Percentiles rank a stretch among this genome's conserved stretches.
Conservation (phyloP, 768 basidiomycete species). For the Trametes cubensis region DNA sequence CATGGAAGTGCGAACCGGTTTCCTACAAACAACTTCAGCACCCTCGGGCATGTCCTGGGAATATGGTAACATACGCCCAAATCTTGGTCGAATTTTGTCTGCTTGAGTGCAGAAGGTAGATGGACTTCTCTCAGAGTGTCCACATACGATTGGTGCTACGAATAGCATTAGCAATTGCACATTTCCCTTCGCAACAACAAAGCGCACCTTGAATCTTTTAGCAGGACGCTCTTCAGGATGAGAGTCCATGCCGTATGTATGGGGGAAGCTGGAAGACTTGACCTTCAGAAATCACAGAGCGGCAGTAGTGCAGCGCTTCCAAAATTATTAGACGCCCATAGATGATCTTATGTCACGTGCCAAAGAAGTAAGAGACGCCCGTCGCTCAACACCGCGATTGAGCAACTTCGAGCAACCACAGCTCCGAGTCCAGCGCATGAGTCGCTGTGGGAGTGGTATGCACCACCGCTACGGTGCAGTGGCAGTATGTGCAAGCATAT, state of each 20-base stretch:
- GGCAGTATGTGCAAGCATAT: too few species aligned
- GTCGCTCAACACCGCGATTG: too few species aligned
- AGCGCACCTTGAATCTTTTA: slow-evolving; percentile 33
- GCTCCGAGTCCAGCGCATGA: too few species aligned
- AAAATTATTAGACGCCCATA: background rate
- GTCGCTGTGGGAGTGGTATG: too few species aligned
- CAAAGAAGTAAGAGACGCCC: too few species aligned
- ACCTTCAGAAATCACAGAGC: background rate
- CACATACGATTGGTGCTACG: slow-evolving; percentile 74
- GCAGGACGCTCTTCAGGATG: slow-evolving; percentile 25
- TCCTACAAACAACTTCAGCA: slow-evolving; percentile 48
- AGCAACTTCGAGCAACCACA: too few species aligned
- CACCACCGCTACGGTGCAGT: too few species aligned
- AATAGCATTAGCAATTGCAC: background rate
- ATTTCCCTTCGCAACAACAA: background rate
- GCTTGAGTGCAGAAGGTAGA: slow-evolving; percentile 63
- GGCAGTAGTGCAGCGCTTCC: background rate
- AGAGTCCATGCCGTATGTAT: slow-evolving; percentile 6
- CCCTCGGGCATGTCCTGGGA: background rate
- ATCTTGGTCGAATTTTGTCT: slow-evolving; percentile 56
- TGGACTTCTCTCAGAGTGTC: slow-evolving; percentile 70
- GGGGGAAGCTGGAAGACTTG: background rate
- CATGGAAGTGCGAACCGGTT: slow-evolving; percentile 76
- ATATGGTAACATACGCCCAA: slow-evolving; percentile 45
- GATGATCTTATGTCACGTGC: too few species aligned